Base-by-base conservation (phyloP, 306 rosid genomes). In the Astragalus membranaceus region DNA sequence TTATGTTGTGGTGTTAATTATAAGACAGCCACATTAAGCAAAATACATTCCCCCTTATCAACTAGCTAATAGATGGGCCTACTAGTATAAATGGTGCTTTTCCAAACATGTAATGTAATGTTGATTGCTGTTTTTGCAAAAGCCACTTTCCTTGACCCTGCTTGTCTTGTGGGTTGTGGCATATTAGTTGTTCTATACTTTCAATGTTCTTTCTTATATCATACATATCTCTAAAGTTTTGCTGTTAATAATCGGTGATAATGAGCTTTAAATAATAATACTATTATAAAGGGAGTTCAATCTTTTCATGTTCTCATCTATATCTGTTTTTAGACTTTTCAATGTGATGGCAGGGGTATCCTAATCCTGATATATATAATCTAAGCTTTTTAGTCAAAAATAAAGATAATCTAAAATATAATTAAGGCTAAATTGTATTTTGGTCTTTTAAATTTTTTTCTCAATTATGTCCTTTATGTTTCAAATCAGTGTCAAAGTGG, bases 131-230 rank as follows among this genome's bases (percentile, higher is more conserved):
- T 64, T 64, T 64, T 16, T 5, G 48, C 67, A 70, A 64, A 64
- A 64, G 77, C 77, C 10, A 33, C 72, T 70, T 65, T 75, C 48
- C 67, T 52, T 64, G 63, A 67, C 72, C 83, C 76, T 20, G 35
- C 49, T 3, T 60, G 62, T 62, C 72, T 73, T 52, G 82, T 42
- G 41, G 35, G 67, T 73, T 52, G 82, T 42, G 41, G 35, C 29
- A 57, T 26, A 41, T 32, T 59, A 59, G 75, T 33, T 44, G 76
- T 67, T 79, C 66, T 20, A 33, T 56, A 12, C 30, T 64, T 43
- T 64, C 41, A 64, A 42, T 62, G 65, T 57, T 70, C 30, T 49
- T 66, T 67, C 47, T 48, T 61, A 11, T 50, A 54, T 67, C 46
- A 58, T 61, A 14, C 37, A 64, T 49, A 48, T 80, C 69, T 6